These are phyloP conservation scores for Ogataea salicorniae DNA, from an alignment of 805 yeast genomes.

Conservation along the genomic window DNA sequence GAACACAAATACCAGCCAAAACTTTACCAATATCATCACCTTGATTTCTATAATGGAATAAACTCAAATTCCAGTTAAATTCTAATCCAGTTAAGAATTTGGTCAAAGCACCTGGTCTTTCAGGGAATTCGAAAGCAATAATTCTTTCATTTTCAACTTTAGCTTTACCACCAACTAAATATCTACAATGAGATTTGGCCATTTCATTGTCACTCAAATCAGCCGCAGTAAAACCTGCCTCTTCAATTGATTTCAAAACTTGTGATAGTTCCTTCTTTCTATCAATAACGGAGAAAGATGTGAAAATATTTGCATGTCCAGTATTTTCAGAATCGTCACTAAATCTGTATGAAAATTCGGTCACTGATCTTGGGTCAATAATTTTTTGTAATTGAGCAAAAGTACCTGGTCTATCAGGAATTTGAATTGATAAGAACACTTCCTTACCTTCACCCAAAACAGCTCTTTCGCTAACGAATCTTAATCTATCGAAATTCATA, in stretches of 20 bases:
- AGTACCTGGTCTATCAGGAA: constrained; percentile 92
- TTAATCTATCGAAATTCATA: constrained; percentile 93
- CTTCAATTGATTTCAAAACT: constrained; percentile 54
- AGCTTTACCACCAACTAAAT: constrained; percentile 89
- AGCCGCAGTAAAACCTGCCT: constrained; percentile 63
- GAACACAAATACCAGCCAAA: constrained; percentile 83
- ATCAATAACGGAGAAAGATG: constrained; percentile 80
- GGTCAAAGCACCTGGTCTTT: constrained; percentile 90
- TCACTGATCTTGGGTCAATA: constrained; percentile 82
- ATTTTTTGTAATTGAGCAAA: constrained; percentile 71
- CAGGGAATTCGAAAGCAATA: constrained; percentile 90
- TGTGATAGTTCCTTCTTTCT: constrained; percentile 66
- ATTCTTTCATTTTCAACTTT: constrained; percentile 69
- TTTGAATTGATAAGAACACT: constrained; percentile 82
- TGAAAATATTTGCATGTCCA: constrained; percentile 68
- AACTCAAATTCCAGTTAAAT: constrained; percentile 82
- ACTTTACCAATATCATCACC: constrained; percentile 95
- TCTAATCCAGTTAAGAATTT: constrained; percentile 70
- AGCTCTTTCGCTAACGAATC: constrained; percentile 96
- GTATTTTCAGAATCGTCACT: constrained; percentile 37
- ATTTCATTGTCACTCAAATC: constrained; percentile 91
- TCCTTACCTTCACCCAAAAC: constrained; percentile 98
- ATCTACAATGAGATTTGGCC: constrained; percentile 95
- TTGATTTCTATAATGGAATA: constrained; percentile 95
- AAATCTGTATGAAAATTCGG: constrained; percentile 90